phyloP scores from a whole-genome alignment of 1,139 yeast genomes.

The Pneumocystis murina region DNA sequence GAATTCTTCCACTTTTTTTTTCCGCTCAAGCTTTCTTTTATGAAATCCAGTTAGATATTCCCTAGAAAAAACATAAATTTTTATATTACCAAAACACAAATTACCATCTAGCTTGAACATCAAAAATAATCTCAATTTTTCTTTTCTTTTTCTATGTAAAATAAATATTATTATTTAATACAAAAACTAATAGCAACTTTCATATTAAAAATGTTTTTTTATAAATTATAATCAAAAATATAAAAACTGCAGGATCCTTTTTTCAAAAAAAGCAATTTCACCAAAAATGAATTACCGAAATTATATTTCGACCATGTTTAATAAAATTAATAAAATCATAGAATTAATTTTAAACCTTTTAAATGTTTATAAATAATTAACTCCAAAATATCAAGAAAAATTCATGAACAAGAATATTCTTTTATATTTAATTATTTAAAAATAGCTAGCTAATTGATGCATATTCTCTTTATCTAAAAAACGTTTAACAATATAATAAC shows the following conservation, averaged over 20 bases:
- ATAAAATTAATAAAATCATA: background rate
- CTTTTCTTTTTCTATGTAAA: conserved; percentile 2
- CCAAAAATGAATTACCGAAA: too few relatives aligned
- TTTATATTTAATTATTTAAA: background rate
- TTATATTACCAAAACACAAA: background rate
- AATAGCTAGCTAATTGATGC: conserved; percentile 43
- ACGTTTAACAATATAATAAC: conserved; percentile 42
- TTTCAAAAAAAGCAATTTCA: background rate
- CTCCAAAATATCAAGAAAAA: background rate
- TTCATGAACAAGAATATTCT: background rate
- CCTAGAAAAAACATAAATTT: background rate
- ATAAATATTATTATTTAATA: background rate
- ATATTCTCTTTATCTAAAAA: conserved; percentile 26
- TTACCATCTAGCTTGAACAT: background rate
- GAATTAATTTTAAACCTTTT: background rate
- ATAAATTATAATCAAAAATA: background rate
- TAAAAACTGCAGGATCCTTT: background rate
- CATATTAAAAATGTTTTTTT: background rate
- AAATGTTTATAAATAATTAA: background rate
- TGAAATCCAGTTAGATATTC: conserved; percentile 92
- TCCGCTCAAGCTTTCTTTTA: conserved; percentile 76
- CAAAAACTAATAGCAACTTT: background rate
- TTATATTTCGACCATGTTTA: background rate
- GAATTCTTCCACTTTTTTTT: conserved; percentile 66
- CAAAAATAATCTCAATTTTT: background rate